A percentile compares a stretch with the other conserved stretches of the same genome.
phyloP scores from a whole-genome alignment of 2,329 filamentous ascomycete genomes.

The Verticillium nubilum region DNA sequence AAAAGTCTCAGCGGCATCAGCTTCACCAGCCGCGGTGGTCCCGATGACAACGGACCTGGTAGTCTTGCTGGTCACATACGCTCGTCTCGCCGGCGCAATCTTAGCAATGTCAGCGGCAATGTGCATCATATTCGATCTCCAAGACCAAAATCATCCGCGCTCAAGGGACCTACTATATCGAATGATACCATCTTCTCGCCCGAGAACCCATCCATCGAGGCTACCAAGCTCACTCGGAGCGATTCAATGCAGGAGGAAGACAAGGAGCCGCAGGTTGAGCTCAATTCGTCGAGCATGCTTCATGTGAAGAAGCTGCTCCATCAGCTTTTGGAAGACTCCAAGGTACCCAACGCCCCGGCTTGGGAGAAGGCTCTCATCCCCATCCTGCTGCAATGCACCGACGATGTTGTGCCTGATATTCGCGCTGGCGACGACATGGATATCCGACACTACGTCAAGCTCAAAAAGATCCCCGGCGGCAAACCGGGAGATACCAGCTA shows the following conservation, averaged over 20 bases:
- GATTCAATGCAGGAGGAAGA: slow-evolving; percentile 70
- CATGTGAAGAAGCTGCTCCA: slow-evolving; percentile 82
- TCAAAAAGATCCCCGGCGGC: slow-evolving; percentile 93
- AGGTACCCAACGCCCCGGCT: slow-evolving; percentile 64
- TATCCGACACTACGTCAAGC: slow-evolving; percentile 92
- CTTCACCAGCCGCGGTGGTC: slow-evolving; percentile 57
- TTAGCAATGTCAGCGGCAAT: slow-evolving; percentile 75
- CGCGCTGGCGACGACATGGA: slow-evolving; percentile 92
- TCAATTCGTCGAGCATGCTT: slow-evolving; percentile 81
- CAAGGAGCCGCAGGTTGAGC: slow-evolving; percentile 71
- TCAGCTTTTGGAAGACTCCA: slow-evolving; percentile 74
- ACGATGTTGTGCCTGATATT: slow-evolving; percentile 91
- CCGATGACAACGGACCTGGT: slow-evolving; percentile 57
- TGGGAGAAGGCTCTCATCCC: slow-evolving; percentile 92
- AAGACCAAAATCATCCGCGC: slow-evolving; percentile 52
- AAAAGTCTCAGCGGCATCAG: slow-evolving; percentile 69
- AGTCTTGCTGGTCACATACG: slow-evolving; percentile 56
- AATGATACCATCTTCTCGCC: slow-evolving; percentile 45
- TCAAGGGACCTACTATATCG: slow-evolving; percentile 49
- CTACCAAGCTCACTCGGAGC: slow-evolving; percentile 61
- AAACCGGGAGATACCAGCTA: slow-evolving; percentile 91
- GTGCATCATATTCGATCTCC: slow-evolving; percentile 66
- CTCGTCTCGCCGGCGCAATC: slow-evolving; percentile 67
- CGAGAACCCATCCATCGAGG: slow-evolving; percentile 38
- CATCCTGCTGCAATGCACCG: slow-evolving; percentile 83